Conservation (phyloP, 441 rosid genomes). For the Erodium texanum region DNA sequence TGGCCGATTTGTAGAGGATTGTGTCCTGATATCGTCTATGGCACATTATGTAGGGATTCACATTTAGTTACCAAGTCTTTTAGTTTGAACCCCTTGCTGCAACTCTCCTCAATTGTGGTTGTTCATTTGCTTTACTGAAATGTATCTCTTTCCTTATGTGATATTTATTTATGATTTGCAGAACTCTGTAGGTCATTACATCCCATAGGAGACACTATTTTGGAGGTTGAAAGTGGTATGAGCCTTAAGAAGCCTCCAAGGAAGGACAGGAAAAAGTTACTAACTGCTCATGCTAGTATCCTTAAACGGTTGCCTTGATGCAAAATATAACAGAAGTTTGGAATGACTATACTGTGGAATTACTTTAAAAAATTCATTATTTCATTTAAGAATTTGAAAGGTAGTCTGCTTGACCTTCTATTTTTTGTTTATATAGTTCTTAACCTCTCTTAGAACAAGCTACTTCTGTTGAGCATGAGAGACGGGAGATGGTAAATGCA, state of each 20-base stretch:
- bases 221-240: conserved; percentile 27
- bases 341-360: not conserved
- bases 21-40: not conserved
- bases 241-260: conserved; percentile 42
- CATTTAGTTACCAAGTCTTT: conserved; percentile 12
- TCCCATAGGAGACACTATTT: conserved; percentile 23
- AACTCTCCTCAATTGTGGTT: conserved; percentile 8
- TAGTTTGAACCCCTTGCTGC: conserved; percentile 8
- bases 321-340: not conserved
- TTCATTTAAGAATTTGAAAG: not conserved
- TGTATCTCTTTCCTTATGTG: conserved; percentile 15
- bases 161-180: conserved; percentile 21
- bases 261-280: conserved; percentile 47
- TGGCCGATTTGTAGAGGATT: not conserved
- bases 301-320: conserved; percentile 7
- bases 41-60: not conserved
- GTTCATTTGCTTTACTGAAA: conserved; percentile 28
- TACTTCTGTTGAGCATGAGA: conserved; percentile 29
- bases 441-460: conserved; percentile 38
- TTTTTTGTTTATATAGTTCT: conserved; percentile 23
- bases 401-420: not conserved
- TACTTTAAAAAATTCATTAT: not conserved
- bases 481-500: conserved; percentile 25
- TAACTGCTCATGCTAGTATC: conserved; percentile 39
- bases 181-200: conserved; percentile 47